Base-by-base conservation (phyloP, 1,284 basidiomycete species). In the Trichosporon sp. region DNA sequence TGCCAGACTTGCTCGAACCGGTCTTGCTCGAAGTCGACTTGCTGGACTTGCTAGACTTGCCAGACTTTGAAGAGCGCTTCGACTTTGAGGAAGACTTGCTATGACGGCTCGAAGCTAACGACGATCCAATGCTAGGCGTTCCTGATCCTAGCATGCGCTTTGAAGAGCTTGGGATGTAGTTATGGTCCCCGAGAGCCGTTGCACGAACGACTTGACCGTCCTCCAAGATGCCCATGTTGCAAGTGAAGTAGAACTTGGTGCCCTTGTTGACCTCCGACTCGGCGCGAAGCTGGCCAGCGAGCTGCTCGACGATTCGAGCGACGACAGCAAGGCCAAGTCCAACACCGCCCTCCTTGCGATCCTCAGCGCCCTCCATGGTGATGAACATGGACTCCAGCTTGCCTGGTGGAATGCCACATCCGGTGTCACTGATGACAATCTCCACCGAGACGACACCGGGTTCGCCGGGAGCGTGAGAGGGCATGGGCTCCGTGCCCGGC, bases 341-440 rank as follows among this genome's bases (percentile, higher is more conserved):
- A 1, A 76, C 57, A 11, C 71, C 68, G 1, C 69, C 69, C 46
- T 57, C 62, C 52, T 60, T 21, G 16, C 56, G 36, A 77, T 85
- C 85, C 68, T 91, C 90, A 2, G 91, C 89, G 70, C 91, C 88
- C 78, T 93, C 91, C 66, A 95, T 90, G 65, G 92, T 89, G 59
- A 91, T 83, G 81, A 94, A 94, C 65, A 94, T 91, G 63, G 85
- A 86, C 74, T 91, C 89, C 25, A 94, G 83, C 77, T 89, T 89
- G 44, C 84, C 84, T 6, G 83, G 81, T 0, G 87, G 77, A 58
- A 95, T 94, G 4, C 92, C 92, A 69, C 85, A 86, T 0, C 90
- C 90, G 2, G 89, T 89, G 72, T 92, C 90, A 9, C 84, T 82
- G n/a, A 92, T 86, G 31, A 87, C 76, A 56, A 92, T 88, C 76